Conservation (phyloP, 768 basidiomycete genomes). For the Lactarius deliciosus region DNA sequence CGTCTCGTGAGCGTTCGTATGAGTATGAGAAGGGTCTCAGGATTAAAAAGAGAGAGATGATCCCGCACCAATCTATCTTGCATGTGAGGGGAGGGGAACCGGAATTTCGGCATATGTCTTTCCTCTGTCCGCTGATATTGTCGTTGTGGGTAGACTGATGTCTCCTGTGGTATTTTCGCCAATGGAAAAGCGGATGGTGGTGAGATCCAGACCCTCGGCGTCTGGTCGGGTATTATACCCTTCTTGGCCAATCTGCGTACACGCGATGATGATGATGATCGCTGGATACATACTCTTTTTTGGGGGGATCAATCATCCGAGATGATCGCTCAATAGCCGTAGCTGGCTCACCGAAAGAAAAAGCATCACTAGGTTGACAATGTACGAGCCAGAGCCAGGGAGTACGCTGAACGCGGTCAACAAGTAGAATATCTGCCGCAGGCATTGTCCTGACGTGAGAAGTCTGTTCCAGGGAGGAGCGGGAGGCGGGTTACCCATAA, state of each 20-base stretch:
- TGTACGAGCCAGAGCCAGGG: constrained; percentile 20
- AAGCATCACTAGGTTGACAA: constrained; percentile 20
- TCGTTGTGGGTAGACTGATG: not conserved
- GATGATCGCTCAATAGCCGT: not conserved
- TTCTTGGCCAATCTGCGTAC: constrained; percentile 16
- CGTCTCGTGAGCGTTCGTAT: not conserved
- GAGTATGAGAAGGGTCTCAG: not conserved
- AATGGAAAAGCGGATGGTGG: constrained; percentile 5
- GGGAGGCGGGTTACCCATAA: constrained; percentile 15
- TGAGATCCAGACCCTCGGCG: constrained; percentile 10
- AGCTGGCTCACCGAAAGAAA: constrained; percentile 12
- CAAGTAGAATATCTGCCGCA: constrained; percentile 15
- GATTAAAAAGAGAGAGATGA: not conserved
- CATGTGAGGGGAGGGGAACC: not conserved
- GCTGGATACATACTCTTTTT: constrained; percentile 24
- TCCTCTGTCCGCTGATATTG: not conserved
- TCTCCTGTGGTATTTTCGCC: not conserved
- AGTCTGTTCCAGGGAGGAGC: not conserved
- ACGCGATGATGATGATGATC: constrained; percentile 20
- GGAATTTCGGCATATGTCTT: not conserved
- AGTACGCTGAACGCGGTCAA: constrained; percentile 12
- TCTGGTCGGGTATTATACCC: constrained; percentile 2
- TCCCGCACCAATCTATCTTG: not conserved
- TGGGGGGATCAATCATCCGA: not conserved
- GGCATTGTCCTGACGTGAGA: not conserved